Conservation (phyloP, 2,329 filamentous ascomycete species). For the Lecanicillium sp. region DNA sequence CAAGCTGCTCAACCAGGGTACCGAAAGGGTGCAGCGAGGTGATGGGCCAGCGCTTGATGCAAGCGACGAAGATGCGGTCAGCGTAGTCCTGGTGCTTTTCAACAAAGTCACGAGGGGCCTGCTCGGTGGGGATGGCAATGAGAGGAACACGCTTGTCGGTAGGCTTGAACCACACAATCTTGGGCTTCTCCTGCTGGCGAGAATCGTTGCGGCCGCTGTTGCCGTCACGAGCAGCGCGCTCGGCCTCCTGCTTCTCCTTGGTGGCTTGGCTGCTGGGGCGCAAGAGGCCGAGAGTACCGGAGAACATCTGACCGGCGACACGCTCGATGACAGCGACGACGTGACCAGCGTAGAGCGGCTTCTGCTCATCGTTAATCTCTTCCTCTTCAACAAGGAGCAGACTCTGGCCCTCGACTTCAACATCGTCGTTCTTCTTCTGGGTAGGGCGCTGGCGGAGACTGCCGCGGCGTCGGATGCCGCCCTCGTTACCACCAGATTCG, state of each 20-base stretch:
- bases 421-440: conserved; percentile 99
- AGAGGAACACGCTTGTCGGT: conserved; percentile 97
- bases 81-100: conserved; percentile 98
- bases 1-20: conserved; percentile 93
- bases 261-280: conserved; percentile 97
- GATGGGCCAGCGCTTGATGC: conserved; percentile 99
- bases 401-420: conserved; percentile 97
- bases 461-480: conserved; percentile 83
- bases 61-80: conserved; percentile 96
- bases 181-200: conserved; percentile 86
- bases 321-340: conserved; percentile 97
- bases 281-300: conserved; percentile 85
- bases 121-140: conserved; percentile 96
- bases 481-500: conserved; percentile 61
- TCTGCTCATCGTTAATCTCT: conserved; percentile 97
- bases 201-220: conserved; percentile 65
- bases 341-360: conserved; percentile 93
- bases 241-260: conserved; percentile 98
- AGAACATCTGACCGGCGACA: conserved; percentile 98
- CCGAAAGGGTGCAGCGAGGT: conserved; percentile 99
- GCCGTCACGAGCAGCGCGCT: conserved; percentile 86
- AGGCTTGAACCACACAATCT: conserved; percentile 99
- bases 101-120: conserved; percentile 94
- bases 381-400: conserved; percentile 95
- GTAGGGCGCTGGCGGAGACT: conserved; percentile 95